A percentile compares a stretch with the other conserved stretches of the same genome.
Conservation (phyloP, 2,329 filamentous ascomycete species). For the Domatiomyces catenatus region DNA sequence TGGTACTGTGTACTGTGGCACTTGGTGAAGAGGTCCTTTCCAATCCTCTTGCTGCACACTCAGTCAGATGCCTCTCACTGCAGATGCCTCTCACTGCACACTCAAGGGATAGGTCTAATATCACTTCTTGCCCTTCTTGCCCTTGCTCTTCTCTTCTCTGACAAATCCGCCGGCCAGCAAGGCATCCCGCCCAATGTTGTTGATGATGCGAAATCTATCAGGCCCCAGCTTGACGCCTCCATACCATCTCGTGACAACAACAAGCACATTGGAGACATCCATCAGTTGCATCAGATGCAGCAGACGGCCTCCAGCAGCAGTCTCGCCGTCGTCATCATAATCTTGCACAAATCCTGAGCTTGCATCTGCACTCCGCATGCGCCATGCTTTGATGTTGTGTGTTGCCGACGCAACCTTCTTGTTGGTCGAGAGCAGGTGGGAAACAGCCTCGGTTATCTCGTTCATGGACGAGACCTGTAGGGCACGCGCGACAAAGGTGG, state of each 20-base stretch:
- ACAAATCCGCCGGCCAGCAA: constrained; percentile 62
- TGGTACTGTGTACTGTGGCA: no score
- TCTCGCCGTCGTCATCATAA: constrained; percentile 91
- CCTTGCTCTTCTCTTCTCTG: constrained; percentile 32
- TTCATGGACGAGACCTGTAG: constrained; percentile 47
- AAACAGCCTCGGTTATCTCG: constrained; percentile 56
- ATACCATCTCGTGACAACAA: constrained; percentile 91
- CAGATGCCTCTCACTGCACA: no score
- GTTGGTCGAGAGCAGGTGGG: constrained; percentile 64
- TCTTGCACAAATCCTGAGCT: constrained; percentile 57
- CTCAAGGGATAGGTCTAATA: no score
- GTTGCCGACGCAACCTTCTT: constrained; percentile 74
- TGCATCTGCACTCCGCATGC: constrained; percentile 37
- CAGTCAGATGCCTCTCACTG: no score
- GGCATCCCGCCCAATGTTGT: constrained; percentile 67
- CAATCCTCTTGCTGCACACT: no score
- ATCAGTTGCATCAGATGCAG: constrained; percentile 87
- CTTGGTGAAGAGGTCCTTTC: no score
- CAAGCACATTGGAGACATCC: constrained; percentile 83
- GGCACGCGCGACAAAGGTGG: constrained; percentile 63
- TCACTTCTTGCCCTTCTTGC: constrained; percentile 1
- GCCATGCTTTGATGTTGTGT: constrained; percentile 92
- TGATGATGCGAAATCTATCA: constrained; percentile 80
- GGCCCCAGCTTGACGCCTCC: constrained; percentile 81
- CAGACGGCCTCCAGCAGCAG: constrained; percentile 71